Evolutionary conservation across 305 asterid genomes (phyloP).

Genomic region (Petunia hybrid): DNA sequence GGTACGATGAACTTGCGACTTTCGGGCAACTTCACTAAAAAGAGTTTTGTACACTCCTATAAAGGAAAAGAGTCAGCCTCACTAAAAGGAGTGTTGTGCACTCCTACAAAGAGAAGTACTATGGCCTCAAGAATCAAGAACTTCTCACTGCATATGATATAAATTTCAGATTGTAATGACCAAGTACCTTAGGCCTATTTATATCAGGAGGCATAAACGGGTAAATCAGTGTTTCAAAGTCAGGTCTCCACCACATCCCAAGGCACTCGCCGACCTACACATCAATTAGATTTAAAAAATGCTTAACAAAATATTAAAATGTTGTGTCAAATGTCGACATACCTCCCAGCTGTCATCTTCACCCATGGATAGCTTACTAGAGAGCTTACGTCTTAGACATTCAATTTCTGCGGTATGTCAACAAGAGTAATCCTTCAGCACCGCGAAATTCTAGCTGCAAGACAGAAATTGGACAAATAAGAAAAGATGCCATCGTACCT

Average conservation of each 20-base stretch:
- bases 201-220: slow-evolving; percentile 71
- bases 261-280: slow-evolving; percentile 67
- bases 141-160: not conserved
- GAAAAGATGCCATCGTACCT: slow-evolving; percentile 48
- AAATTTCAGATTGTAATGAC: not conserved
- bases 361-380: slow-evolving; percentile 67
- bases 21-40: slow-evolving; percentile 77
- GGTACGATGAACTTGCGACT: slow-evolving; percentile 82
- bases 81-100: not conserved
- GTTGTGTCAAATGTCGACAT: not conserved
- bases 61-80: slow-evolving; percentile 18
- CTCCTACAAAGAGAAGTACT: slow-evolving; percentile 19
- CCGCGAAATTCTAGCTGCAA: not conserved
- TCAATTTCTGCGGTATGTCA: slow-evolving; percentile 56
- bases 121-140: slow-evolving; percentile 11
- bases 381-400: slow-evolving; percentile 86
- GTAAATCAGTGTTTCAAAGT: slow-evolving; percentile 63
- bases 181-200: slow-evolving; percentile 55
- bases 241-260: slow-evolving; percentile 92
- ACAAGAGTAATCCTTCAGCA: not conserved
- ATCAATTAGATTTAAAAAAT: not conserved
- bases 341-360: slow-evolving; percentile 83
- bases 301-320: not conserved
- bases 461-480: slow-evolving; percentile 26
- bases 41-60: slow-evolving; percentile 91